A percentile compares a stretch with the other conserved stretches of the same genome.
Conservation (phyloP, 179 eudicot genomes). For the Vitellaria paradoxa region DNA sequence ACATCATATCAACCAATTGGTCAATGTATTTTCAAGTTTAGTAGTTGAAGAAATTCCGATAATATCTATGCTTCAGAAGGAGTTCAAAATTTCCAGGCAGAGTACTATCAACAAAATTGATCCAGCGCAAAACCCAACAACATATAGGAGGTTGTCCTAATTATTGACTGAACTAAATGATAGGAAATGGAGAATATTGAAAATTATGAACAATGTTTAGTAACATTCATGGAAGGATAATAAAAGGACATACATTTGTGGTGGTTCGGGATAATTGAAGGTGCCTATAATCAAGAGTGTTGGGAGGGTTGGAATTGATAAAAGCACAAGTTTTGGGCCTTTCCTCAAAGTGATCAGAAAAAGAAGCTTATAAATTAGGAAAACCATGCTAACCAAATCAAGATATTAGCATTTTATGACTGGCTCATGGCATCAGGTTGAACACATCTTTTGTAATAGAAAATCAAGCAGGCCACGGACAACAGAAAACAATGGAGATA, state of each 20-base stretch:
- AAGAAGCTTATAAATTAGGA: no score
- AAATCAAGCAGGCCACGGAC: neutral
- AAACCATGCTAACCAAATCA: no score
- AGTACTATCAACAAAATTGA: neutral
- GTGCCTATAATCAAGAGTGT: no score
- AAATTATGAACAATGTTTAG: neutral
- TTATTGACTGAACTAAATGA: neutral
- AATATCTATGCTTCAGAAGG: conserved; percentile 7
- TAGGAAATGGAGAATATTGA: neutral
- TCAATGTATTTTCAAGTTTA: neutral
- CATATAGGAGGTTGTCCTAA: neutral
- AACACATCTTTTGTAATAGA: neutral
- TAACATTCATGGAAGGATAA: neutral
- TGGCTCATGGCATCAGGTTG: neutral
- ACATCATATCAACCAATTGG: neutral
- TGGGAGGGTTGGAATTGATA: no score
- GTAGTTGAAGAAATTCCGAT: neutral
- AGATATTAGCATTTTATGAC: no score
- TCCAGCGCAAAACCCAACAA: neutral
- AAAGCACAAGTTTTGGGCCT: no score
- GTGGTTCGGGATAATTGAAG: no score
- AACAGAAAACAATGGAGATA: neutral
- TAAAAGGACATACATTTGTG: neutral
- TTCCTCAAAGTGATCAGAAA: no score
- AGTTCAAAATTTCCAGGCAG: neutral